These are phyloP conservation scores for Fusarium bulbicola DNA, from an alignment of 2,329 filamentous ascomycete species.

Conservation along the genomic window DNA sequence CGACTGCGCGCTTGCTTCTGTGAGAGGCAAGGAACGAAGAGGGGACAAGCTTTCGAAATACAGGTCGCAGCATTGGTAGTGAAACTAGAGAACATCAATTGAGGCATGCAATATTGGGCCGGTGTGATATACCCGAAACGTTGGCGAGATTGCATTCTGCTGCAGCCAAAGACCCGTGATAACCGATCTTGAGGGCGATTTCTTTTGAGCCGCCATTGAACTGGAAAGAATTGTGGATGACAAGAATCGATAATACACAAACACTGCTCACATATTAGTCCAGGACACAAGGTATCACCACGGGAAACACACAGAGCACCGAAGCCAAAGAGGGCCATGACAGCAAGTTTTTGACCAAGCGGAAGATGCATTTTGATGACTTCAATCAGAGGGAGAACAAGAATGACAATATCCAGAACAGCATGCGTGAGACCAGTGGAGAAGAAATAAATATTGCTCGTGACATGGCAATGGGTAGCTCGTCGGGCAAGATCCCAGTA, in stretches of 20 bases:
- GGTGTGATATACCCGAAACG: slow-evolving; percentile 33
- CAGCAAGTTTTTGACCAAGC: slow-evolving; percentile 40
- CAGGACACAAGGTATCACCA: accelerated
- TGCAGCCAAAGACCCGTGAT: slow-evolving; percentile 38
- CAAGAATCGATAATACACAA: slow-evolving; percentile 39
- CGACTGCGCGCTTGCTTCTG: background rate
- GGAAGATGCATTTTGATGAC: slow-evolving; percentile 44
- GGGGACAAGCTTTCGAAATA: slow-evolving; percentile 14
- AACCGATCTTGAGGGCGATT: slow-evolving; percentile 36
- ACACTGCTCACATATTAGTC: slow-evolving; percentile 2
- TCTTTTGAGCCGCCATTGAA: slow-evolving; percentile 34
- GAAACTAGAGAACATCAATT: slow-evolving; percentile 8
- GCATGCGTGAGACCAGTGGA: slow-evolving; percentile 44
- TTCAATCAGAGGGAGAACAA: slow-evolving; percentile 44
- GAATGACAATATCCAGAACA: slow-evolving; percentile 45
- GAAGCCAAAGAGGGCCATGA: slow-evolving; percentile 43
- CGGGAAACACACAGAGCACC: slow-evolving; percentile 39
- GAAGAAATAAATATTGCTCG: slow-evolving; percentile 44
- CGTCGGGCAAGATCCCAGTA: slow-evolving; percentile 44
- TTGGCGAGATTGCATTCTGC: slow-evolving; percentile 43
- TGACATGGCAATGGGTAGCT: slow-evolving; percentile 41
- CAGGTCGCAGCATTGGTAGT: slow-evolving; percentile 30
- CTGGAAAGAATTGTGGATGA: slow-evolving; percentile 30
- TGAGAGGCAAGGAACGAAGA: slow-evolving; percentile 14
- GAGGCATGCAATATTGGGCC: accelerated